Evolutionary conservation across 257 asterid species (phyloP).

Genomic region (Lycium barbarum): DNA sequence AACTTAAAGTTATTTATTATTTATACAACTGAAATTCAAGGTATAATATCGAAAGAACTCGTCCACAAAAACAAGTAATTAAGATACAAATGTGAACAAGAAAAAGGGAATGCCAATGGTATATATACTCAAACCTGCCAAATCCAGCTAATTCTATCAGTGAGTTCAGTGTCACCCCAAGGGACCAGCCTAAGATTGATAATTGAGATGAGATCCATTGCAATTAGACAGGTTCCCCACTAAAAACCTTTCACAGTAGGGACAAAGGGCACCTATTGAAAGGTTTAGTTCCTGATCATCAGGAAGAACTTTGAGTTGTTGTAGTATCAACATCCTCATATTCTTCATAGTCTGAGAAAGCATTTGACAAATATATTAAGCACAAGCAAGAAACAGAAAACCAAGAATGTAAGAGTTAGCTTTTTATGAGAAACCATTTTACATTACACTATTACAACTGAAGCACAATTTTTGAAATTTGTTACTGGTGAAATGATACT

Average conservation of each 20-base stretch:
- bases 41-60: too few relatives aligned
- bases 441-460: too few relatives aligned
- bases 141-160: constrained; percentile 33
- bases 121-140: constrained; percentile 39
- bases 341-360: background rate
- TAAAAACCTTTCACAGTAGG: constrained; percentile 43
- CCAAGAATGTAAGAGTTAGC: too few relatives aligned
- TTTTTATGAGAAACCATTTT: too few relatives aligned
- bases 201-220: constrained; percentile 43
- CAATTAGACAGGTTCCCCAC: background rate
- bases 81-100: background rate
- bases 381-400: too few relatives aligned
- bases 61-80: too few relatives aligned
- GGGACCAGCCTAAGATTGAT: constrained; percentile 55
- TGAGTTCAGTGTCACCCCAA: constrained; percentile 58
- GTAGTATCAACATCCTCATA: too few relatives aligned
- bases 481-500: too few relatives aligned
- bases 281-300: constrained; percentile 36
- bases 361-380: background rate
- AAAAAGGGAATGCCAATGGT: background rate
- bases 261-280: constrained; percentile 49
- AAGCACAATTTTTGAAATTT: too few relatives aligned
- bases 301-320: background rate
- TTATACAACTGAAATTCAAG: too few relatives aligned
- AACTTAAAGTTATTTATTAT: too few relatives aligned